phyloP scores from a whole-genome alignment of 768 basidiomycete genomes.

The Suillus spraguei region DNA sequence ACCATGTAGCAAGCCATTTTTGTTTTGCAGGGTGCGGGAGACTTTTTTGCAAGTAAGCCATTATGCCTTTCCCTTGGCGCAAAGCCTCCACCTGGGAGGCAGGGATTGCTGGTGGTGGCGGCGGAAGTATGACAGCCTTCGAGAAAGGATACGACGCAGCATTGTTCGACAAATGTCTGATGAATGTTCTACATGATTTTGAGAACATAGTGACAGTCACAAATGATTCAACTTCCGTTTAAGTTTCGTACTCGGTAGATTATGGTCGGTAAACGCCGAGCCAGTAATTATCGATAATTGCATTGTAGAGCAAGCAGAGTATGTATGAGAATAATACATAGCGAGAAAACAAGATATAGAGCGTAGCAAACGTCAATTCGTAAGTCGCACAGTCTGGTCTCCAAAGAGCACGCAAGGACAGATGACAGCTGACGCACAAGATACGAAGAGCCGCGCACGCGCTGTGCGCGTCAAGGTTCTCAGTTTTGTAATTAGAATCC shows the following conservation, averaged over 20 bases:
- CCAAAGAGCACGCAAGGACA: conserved; percentile 11
- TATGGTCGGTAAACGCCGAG: conserved; percentile 15
- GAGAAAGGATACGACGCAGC: conserved; percentile 67
- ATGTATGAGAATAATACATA: conserved; percentile 18
- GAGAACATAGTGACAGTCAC: conserved; percentile 15
- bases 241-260: neutral
- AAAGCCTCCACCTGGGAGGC: conserved; percentile 45
- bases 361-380: conserved; percentile 10
- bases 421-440: conserved; percentile 14
- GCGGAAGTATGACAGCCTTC: conserved; percentile 58
- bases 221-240: neutral
- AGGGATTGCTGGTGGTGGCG: conserved; percentile 44
- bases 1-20: conserved; percentile 65
- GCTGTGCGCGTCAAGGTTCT: conserved; percentile 15
- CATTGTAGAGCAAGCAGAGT: conserved; percentile 24
- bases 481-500: conserved; percentile 47
- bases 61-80: conserved; percentile 72
- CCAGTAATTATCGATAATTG: conserved; percentile 31
- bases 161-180: conserved; percentile 29
- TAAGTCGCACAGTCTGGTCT: conserved; percentile 12
- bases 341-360: conserved; percentile 12
- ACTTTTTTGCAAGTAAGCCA: conserved; percentile 69
- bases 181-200: conserved; percentile 15
- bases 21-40: conserved; percentile 72
- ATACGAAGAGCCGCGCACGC: conserved; percentile 18